These are phyloP conservation scores for Talinum fruticosum DNA, from an alignment of 148 eudicot genomes.

Conservation along the genomic window DNA sequence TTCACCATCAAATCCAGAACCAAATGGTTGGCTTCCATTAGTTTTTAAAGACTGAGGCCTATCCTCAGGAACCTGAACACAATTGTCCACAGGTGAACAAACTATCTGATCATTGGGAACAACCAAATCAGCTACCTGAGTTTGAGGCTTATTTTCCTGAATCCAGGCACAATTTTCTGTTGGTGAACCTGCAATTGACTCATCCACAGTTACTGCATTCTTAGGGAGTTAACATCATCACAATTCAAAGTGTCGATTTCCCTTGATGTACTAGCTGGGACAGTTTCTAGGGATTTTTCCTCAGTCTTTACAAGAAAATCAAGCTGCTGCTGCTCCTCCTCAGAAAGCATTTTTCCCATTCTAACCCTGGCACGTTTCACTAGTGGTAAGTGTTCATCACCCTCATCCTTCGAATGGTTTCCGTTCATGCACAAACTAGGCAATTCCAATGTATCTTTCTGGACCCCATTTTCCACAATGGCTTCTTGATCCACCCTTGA, in stretches of 20 bases:
- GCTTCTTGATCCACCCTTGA: constrained; percentile 33
- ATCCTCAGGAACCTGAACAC: constrained; percentile 30
- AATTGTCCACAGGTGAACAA: constrained; percentile 28
- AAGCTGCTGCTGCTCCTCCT: constrained; percentile 36
- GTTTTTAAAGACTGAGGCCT: constrained; percentile 41
- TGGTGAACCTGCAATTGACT: constrained; percentile 18
- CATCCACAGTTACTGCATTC: constrained; percentile 23
- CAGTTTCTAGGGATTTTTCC: constrained; percentile 35
- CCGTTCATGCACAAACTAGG: constrained; percentile 37
- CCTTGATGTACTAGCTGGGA: constrained; percentile 18
- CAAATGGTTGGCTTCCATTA: constrained; percentile 38
- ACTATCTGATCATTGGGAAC: constrained; percentile 15
- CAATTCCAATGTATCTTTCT: constrained; percentile 19
- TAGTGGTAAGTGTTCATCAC: constrained; percentile 91
- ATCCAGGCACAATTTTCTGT: constrained; percentile 26
- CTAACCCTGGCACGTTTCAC: constrained; percentile 94
- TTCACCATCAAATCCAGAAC: constrained; percentile 68
- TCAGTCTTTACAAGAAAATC: constrained; percentile 36
- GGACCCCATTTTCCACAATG: constrained; percentile 28
- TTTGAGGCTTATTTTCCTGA: constrained; percentile 34
- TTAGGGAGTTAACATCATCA: constrained; percentile 33
- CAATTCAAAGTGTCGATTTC: constrained; percentile 25
- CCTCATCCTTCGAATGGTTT: constrained; percentile 55
- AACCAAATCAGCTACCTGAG: constrained; percentile 29
- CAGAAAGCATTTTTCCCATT: constrained; percentile 63